Evolutionary conservation across 2,329 filamentous ascomycete genomes (phyloP).

Genomic region (Coniella vitis): DNA sequence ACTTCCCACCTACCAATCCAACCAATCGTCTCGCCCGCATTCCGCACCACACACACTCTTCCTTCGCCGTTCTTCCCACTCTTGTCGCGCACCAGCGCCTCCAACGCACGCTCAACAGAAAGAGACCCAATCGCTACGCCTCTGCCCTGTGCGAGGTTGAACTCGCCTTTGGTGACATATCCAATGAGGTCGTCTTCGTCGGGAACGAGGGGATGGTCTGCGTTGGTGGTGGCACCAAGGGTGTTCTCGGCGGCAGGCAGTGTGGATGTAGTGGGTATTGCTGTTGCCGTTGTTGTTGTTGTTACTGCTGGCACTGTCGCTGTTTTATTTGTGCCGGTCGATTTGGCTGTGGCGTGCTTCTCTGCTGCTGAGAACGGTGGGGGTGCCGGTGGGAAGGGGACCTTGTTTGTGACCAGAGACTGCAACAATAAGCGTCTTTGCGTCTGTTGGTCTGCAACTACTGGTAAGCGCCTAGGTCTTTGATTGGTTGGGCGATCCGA

Average conservation of each 20-base stretch:
- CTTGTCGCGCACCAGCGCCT: constrained; percentile 24
- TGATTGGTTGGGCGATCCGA: constrained; percentile 20
- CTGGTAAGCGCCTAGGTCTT: constrained; percentile 20
- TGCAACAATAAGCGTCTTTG: constrained; percentile 40
- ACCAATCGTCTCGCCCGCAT: constrained; percentile 71
- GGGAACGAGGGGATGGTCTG: constrained; percentile 61
- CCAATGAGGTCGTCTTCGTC: constrained; percentile 71
- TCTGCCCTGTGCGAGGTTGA: constrained; percentile 68
- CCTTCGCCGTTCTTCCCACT: constrained; percentile 27
- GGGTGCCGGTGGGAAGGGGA: constrained; percentile 29
- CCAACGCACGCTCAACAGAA: constrained; percentile 49
- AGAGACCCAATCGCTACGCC: constrained; percentile 72
- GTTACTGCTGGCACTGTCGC: too few species aligned
- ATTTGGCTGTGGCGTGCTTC: constrained; percentile 23
- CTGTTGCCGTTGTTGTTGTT: too few species aligned
- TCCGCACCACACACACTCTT: constrained; percentile 69
- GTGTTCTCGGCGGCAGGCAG: too few species aligned
- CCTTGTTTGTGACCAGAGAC: constrained; percentile 37
- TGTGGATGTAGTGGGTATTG: too few species aligned
- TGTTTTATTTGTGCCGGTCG: too few species aligned
- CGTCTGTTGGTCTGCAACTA: constrained; percentile 27
- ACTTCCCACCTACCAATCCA: constrained; percentile 75
- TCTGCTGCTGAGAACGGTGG: too few species aligned
- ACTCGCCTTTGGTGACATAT: constrained; percentile 83
- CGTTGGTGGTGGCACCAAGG: constrained; percentile 31